Percentiles rank a stretch among this genome's conserved stretches.
Conservation (phyloP, 2,329 filamentous ascomycete genomes). For the Arthrobotrys sphaeroides region DNA sequence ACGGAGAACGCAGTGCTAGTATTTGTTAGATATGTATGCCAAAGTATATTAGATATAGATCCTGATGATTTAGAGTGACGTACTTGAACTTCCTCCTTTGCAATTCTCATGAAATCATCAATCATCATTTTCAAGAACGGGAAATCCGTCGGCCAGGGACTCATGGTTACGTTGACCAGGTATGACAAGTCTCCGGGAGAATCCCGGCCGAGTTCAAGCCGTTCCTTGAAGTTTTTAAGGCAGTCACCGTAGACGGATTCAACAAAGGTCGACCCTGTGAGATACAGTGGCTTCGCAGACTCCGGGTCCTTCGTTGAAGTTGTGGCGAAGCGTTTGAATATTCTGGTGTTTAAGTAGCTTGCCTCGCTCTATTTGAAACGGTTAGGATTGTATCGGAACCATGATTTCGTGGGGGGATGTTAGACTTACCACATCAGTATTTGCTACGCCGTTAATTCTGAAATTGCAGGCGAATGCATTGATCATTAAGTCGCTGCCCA, state of each 20-base stretch:
- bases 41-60: background rate
- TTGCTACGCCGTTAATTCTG: constrained; percentile 60
- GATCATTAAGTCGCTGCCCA: constrained; percentile 65
- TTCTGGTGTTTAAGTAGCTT: constrained; percentile 65
- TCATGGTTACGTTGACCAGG: constrained; percentile 65
- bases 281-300: constrained; percentile 63
- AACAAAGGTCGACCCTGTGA: constrained; percentile 64
- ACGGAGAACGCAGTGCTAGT: background rate
- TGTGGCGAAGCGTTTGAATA: constrained; percentile 63
- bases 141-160: constrained; percentile 63
- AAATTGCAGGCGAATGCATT: constrained; percentile 65
- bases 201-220: constrained; percentile 61
- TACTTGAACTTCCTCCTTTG: constrained; percentile 57
- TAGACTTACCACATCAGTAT: constrained; percentile 8
- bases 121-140: constrained; percentile 61
- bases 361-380: constrained; percentile 62
- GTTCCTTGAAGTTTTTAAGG: constrained; percentile 62
- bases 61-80: background rate
- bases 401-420: background rate
- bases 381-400: background rate
- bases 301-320: constrained; percentile 61
- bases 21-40: background rate
- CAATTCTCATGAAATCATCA: constrained; percentile 59
- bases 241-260: constrained; percentile 63
- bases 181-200: constrained; percentile 63